Evolutionary conservation across 495 filamentous ascomycete genomes (phyloP), one percentile per base, ranked within the genome.

Genomic region (Sabuloglossum arenarium): DNA sequence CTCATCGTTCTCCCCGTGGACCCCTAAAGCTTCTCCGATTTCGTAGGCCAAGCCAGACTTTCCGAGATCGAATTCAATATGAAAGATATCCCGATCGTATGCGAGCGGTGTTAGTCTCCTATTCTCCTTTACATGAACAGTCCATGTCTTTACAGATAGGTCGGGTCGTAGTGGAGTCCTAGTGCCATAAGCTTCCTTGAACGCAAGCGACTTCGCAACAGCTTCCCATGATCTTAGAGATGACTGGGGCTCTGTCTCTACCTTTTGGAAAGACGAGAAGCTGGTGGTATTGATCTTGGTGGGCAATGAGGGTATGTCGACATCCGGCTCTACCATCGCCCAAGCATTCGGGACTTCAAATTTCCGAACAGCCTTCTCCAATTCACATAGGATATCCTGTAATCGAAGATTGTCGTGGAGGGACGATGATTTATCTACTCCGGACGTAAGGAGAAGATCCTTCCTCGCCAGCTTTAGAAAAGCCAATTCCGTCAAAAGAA

Each of bases 31-130:
- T 69, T 98, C 93, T 54, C 91, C 91, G 65, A 98, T 97, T 60
- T 93, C 86, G 68, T 98, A 98, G 24, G 76, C 91, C 57, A 98
- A 79, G 46, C 88, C 88, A 34, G 88, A 91, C 61, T 80, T 70
- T 51, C 88, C 88, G 21, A 97, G 78, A 66, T 96, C 91, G 64
- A 98, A 98, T 68, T 98, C 91, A 61, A 98, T 97, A 71, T 98
- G 91, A 83, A 98, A 98, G 68, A 98, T 96, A 73, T 98, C 97
- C 31, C 91, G 86, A 66, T 95, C 90, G 67, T 98, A 98, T 11
- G 83, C 82, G 47, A 68, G 62, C 21, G 91, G 91, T 0, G 91
- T 98, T 47, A 98, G 77, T 46, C 91, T 77, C 56, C 89, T 83
- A 70, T 95, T 95, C 71, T 95, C 93, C 72, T 94, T 85, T 66